phyloP scores from a whole-genome alignment of 768 basidiomycete species.

The Amanita rubescens region DNA sequence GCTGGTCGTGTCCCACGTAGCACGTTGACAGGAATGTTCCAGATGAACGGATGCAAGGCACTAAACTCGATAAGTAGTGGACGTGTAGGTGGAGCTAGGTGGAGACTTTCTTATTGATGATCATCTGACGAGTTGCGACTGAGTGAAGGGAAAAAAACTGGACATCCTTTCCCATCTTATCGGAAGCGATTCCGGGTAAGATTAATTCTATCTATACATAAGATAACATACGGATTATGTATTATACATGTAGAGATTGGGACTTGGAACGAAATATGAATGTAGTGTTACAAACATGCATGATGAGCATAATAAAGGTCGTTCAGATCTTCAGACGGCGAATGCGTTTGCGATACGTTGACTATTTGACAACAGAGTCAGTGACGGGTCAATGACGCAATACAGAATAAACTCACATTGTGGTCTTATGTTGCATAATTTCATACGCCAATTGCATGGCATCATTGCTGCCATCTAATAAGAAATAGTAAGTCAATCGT shows the following conservation, averaged over 20 bases:
- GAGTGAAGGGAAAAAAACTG: background rate
- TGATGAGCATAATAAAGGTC: background rate
- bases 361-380: conserved; percentile 13
- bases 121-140: background rate
- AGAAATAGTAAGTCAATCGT: conserved; percentile 1
- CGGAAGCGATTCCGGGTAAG: background rate
- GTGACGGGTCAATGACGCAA: conserved; percentile 4
- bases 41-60: background rate
- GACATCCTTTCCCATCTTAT: background rate
- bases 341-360: conserved; percentile 29
- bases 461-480: conserved; percentile 1
- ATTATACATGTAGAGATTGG: background rate
- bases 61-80: background rate
- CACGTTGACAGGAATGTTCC: background rate
- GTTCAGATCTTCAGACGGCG: conserved; percentile 11
- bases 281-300: background rate
- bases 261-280: background rate
- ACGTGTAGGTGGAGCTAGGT: background rate
- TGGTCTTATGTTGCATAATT: conserved; percentile 24
- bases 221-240: conserved; percentile 1
- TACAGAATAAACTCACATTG: conserved; percentile 17
- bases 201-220: conserved; percentile 5
- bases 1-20: background rate
- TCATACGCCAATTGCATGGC: conserved; percentile 16
- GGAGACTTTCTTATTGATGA: too few species aligned